These are phyloP conservation scores for Dioscorea zingiberensis DNA, from an alignment of 106 monocot genomes.

Conservation along the genomic window DNA sequence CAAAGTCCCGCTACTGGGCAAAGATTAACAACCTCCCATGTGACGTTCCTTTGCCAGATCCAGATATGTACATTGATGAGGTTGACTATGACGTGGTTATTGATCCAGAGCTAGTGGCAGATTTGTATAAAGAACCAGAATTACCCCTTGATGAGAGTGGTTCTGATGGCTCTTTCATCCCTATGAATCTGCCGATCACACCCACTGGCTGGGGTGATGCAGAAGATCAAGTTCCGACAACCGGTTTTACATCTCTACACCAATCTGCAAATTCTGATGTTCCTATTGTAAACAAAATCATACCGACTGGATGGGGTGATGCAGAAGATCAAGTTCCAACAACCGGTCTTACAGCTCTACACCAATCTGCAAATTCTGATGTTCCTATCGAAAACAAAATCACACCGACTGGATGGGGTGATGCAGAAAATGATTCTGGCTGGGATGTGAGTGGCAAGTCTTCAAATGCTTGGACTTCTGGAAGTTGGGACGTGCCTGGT, in stretches of 20 bases:
- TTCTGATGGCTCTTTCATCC: slow-evolving; percentile 6
- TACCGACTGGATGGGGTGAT: slow-evolving; percentile 24
- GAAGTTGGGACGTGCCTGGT: background rate
- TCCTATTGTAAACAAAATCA: background rate
- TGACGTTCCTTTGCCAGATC: slow-evolving; percentile 34
- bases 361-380: slow-evolving; percentile 25
- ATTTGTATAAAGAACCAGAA: slow-evolving; percentile 27
- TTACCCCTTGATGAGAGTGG: background rate
- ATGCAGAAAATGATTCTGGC: background rate
- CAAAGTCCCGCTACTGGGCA: slow-evolving; percentile 45
- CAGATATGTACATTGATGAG: slow-evolving; percentile 35
- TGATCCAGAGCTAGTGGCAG: slow-evolving; percentile 33
- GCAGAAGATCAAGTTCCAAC: background rate
- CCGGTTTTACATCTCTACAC: background rate
- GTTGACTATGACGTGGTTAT: slow-evolving; percentile 27
- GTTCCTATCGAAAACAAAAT: background rate
- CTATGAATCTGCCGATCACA: slow-evolving; percentile 9
- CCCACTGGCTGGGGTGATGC: slow-evolving; percentile 24
- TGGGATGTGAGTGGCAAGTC: background rate
- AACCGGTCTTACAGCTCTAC: background rate
- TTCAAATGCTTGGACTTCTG: background rate
- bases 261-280: slow-evolving; percentile 27
- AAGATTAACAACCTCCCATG: slow-evolving; percentile 21
- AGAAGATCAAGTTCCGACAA: background rate
- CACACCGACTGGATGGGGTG: slow-evolving; percentile 12